A percentile compares a stretch with the other conserved stretches of the same genome.
These are phyloP conservation scores for Coemansia sp. DNA, from an alignment of 192 early-diverging fungal genomes.

Conservation along the genomic window DNA sequence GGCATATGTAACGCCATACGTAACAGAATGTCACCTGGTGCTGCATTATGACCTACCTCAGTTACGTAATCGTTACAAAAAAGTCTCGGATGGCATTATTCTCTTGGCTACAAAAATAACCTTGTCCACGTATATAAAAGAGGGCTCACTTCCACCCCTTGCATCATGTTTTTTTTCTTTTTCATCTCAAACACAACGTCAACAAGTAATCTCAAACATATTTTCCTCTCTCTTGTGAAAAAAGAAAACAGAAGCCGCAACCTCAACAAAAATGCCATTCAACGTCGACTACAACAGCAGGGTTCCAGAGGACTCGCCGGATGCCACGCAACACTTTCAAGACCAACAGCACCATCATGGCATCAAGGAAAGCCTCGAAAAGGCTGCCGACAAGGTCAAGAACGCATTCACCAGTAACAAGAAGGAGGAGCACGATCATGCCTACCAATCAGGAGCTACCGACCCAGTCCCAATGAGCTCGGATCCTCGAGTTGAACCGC, in stretches of 20 bases:
- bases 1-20: conserved; percentile 21
- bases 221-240: too few relatives aligned
- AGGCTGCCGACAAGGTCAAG: conserved; percentile 19
- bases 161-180: too few relatives aligned
- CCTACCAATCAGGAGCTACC: conserved; percentile 4
- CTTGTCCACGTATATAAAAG: not conserved
- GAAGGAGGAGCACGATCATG: conserved; percentile 12
- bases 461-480: not conserved
- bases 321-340: not conserved
- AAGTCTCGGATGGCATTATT: not conserved
- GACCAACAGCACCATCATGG: not conserved
- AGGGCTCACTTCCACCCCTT: too few relatives aligned
- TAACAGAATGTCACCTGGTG: not conserved
- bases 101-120: not conserved
- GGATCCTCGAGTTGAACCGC: not conserved
- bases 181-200: too few relatives aligned
- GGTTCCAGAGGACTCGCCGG: not conserved
- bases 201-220: too few relatives aligned
- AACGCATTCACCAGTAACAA: conserved; percentile 8
- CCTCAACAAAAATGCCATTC: not conserved
- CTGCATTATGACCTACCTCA: not conserved
- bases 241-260: too few relatives aligned
- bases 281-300: not conserved
- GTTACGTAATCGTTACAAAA: not conserved
- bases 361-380: conserved; percentile 16